Percentiles rank a stretch among this genome's conserved stretches.
Evolutionary conservation across 1,284 basidiomycete genomes (phyloP).

Genomic region (Puccinia coronata): DNA sequence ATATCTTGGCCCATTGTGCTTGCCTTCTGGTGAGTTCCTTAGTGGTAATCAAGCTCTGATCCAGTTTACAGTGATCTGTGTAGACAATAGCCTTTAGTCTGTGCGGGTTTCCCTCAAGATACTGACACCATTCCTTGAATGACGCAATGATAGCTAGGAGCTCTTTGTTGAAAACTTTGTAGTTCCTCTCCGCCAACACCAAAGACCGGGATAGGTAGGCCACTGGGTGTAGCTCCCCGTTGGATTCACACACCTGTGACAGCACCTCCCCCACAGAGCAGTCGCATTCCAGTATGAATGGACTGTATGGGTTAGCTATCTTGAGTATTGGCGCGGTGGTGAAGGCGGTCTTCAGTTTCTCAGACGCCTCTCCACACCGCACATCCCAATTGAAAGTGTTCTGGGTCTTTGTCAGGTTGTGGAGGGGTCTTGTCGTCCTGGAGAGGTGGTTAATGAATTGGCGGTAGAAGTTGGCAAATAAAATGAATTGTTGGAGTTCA

Average conservation of each 20-base stretch:
- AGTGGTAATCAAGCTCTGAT: conserved; percentile 17
- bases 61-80: conserved; percentile 4
- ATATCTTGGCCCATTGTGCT: neutral
- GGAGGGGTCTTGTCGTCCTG: too few species aligned
- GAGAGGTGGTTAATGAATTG: too few species aligned
- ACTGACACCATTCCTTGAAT: conserved; percentile 1
- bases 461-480: neutral
- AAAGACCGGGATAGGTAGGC: neutral
- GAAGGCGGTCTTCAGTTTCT: neutral
- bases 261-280: conserved; percentile 4
- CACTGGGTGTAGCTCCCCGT: conserved; percentile 9
- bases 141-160: neutral
- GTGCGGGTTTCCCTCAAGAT: neutral
- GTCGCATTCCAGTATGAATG: too few species aligned
- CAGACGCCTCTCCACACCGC: neutral
- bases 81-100: too few species aligned
- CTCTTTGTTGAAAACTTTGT: too few species aligned
- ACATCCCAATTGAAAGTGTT: neutral
- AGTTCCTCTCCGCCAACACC: neutral
- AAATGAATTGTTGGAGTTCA: too few species aligned
- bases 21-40: neutral
- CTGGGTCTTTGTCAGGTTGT: too few species aligned
- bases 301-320: too few species aligned
- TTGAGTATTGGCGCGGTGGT: neutral
- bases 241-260: neutral